Evolutionary conservation across 306 rosid species (phyloP).

Genomic region (Sicyos baderoa): DNA sequence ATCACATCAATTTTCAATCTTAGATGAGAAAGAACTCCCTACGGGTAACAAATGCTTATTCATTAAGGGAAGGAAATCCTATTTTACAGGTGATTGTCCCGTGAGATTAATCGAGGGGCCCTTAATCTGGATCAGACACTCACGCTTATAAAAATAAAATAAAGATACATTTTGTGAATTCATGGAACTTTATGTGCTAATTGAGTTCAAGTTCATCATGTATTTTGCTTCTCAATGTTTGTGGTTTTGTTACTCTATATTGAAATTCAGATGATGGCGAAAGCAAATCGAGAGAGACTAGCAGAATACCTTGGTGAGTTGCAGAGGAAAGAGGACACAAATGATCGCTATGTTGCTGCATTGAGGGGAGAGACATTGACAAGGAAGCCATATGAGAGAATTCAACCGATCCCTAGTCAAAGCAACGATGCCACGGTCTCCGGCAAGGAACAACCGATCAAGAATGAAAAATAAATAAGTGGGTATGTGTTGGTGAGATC

Average conservation of each 20-base stretch:
- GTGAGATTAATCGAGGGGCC: no score
- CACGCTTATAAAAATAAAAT: no score
- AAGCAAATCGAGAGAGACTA: constrained; percentile 64
- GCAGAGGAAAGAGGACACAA: constrained; percentile 74
- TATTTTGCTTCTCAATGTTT: not conserved
- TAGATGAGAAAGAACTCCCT: no score
- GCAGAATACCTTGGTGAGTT: constrained; percentile 83
- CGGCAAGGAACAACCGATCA: constrained; percentile 29
- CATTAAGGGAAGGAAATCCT: no score
- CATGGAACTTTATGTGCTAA: not conserved
- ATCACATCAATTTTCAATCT: no score
- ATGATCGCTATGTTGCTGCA: constrained; percentile 88
- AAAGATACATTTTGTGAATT: not conserved
- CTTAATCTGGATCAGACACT: no score
- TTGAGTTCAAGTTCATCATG: not conserved
- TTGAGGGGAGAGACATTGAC: constrained; percentile 72
- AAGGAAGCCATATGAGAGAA: constrained; percentile 78
- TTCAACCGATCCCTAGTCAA: constrained; percentile 55
- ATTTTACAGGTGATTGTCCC: no score
- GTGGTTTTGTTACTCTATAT: not conserved
- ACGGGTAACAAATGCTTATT: no score
- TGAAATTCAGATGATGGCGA: constrained; percentile 68
- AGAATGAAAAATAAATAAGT: constrained; percentile 31
- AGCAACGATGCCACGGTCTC: constrained; percentile 14
- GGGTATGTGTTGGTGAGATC: constrained; percentile 8